Conservation (phyloP, 441 rosid species). For the Populus hybrid region DNA sequence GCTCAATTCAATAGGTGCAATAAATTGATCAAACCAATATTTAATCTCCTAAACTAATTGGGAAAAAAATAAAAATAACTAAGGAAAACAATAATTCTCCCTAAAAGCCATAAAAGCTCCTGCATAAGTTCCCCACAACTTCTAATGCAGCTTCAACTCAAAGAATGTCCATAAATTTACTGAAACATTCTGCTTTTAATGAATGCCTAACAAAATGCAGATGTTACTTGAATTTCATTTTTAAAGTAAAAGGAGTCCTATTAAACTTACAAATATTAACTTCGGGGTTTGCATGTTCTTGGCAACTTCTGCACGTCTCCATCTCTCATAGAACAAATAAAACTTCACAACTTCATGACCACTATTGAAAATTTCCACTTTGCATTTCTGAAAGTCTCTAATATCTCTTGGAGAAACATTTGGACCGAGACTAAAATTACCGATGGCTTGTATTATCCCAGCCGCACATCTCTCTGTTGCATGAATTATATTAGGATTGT, state of each 20-base stretch:
- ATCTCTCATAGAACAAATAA: slow-evolving; percentile 73
- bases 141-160: background rate
- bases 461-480: slow-evolving; percentile 78
- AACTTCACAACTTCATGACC: slow-evolving; percentile 64
- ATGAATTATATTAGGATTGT: slow-evolving; percentile 69
- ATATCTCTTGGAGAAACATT: slow-evolving; percentile 76
- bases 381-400: slow-evolving; percentile 36
- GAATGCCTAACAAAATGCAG: background rate
- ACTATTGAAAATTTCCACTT: slow-evolving; percentile 38
- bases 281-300: slow-evolving; percentile 54
- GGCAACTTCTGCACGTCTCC: slow-evolving; percentile 79
- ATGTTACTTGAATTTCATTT: slow-evolving; percentile 2
- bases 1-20: background rate
- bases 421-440: slow-evolving; percentile 76
- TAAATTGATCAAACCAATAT: background rate
- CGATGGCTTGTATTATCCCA: slow-evolving; percentile 80
- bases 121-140: background rate
- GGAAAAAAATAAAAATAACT: background rate
- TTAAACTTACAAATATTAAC: slow-evolving; percentile 44
- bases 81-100: background rate
- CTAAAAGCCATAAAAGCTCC: background rate
- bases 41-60: background rate
- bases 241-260: background rate
- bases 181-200: background rate
- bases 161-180: background rate